phyloP scores from a whole-genome alignment of 768 basidiomycete species.

The Coprinopsis cinerea region DNA sequence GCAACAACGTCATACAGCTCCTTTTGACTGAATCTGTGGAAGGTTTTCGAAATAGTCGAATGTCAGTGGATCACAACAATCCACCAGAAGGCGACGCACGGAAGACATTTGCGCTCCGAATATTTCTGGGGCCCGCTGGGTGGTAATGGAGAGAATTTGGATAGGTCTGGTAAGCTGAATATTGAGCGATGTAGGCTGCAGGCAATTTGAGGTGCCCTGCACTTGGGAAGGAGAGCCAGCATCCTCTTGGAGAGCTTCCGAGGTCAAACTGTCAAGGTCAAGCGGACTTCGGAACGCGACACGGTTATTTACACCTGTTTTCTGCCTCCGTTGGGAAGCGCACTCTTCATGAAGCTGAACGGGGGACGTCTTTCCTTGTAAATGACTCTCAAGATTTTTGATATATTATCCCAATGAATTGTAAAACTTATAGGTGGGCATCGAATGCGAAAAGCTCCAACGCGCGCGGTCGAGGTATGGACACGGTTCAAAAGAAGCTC shows the following conservation, averaged over 20 bases:
- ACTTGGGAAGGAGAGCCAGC: not conserved
- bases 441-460: too few relatives aligned
- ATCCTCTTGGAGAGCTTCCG: not conserved
- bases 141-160: slow-evolving; percentile 36
- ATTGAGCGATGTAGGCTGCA: slow-evolving; percentile 11
- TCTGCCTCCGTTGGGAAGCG: too few relatives aligned
- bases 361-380: too few relatives aligned
- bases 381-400: too few relatives aligned
- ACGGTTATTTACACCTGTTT: not conserved
- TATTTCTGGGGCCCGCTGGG: slow-evolving; percentile 55
- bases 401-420: too few relatives aligned
- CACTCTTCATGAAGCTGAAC: too few relatives aligned
- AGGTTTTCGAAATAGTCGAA: slow-evolving; percentile 6
- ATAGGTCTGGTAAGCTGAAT: slow-evolving; percentile 48
- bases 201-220: slow-evolving; percentile 4
- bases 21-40: slow-evolving; percentile 62
- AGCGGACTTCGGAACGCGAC: too few relatives aligned
- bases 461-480: too few relatives aligned
- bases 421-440: too few relatives aligned
- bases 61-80: slow-evolving; percentile 5
- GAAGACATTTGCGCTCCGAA: slow-evolving; percentile 80
- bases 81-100: slow-evolving; percentile 49
- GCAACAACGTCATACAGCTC: slow-evolving; percentile 85
- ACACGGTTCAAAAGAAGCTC: too few relatives aligned
- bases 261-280: too few relatives aligned